Base-by-base conservation (phyloP, 768 basidiomycete genomes). In the Artomyces pyxidatus region DNA sequence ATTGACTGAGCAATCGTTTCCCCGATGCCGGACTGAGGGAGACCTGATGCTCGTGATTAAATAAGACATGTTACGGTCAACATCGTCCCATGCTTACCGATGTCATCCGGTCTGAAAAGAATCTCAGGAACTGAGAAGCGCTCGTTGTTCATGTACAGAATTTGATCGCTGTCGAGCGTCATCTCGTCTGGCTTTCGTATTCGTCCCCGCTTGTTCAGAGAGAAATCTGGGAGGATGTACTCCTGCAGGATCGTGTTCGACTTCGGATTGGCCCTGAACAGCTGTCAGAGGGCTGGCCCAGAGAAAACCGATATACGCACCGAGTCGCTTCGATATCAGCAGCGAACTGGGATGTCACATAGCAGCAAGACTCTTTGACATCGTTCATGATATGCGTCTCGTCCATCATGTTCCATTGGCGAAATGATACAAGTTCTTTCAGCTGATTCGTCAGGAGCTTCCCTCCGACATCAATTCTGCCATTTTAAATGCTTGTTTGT, bases 331-430 rank as follows among this genome's bases (percentile, higher is more conserved):
- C 85, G 49, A 91, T 68, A 65, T 96, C 92, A 41, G 64, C 61
- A 50, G 72, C 73, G 70, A 87, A 93, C 59, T 82, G 68, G 17
- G 70, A 69, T 11, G 89, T 82, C 48, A 95, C 85, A 65, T 84
- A 96, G 67, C 91, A 93, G 63, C 90, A 93, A 14, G 78, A 65
- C 65, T 97, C 92, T 65, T 95, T 93, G 59, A 91, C 85, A 59
- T 86, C 78, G 68, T 95, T 93, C 73, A 96, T 84, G 61, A 97
- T 87, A 64, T 85, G 80, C 2, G 91, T 94, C 64, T 97, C 86
- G 60, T 96, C 92, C 83, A 94, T 93, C 88, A 97, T 91, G 65
- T 97, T 90, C 88, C 90, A 97, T 62, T 97, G 94, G 38, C 95
- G 83, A 64, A 88, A 97, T 11, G 92, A 95, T 5, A 94, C 80